A percentile compares a stretch with the other conserved stretches of the same genome.
Conservation (phyloP, 2,329 filamentous ascomycete species). For the Neopestalotiopsis sp. region DNA sequence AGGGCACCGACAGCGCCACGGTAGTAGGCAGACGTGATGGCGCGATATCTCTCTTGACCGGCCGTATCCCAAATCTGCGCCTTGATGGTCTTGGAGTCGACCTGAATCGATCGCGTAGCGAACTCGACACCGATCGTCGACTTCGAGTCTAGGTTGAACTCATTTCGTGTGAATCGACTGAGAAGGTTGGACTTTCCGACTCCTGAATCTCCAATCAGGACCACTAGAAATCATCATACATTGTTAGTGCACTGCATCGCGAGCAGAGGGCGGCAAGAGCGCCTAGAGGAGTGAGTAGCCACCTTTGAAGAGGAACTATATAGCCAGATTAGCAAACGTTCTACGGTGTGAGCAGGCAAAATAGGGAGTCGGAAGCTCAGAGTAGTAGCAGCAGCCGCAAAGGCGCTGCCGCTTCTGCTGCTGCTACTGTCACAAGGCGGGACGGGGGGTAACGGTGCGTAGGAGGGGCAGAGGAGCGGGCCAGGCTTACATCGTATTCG, state of each 20-base stretch:
- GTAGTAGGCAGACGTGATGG: slow-evolving; percentile 99
- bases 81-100: slow-evolving; percentile 99
- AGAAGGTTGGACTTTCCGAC: slow-evolving; percentile 99
- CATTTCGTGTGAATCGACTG: slow-evolving; percentile 98
- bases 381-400: background rate
- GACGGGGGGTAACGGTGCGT: slow-evolving; percentile 25
- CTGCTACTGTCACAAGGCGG: slow-evolving; percentile 20
- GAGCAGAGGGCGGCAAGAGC: slow-evolving; percentile 24
- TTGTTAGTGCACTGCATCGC: slow-evolving; percentile 37
- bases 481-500: slow-evolving; percentile 92
- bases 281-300: slow-evolving; percentile 36
- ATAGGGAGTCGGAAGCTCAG: slow-evolving; percentile 19
- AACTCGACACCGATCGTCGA: slow-evolving; percentile 99
- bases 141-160: slow-evolving; percentile 99
- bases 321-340: slow-evolving; percentile 38
- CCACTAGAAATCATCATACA: slow-evolving; percentile 64
- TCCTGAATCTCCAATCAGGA: slow-evolving; percentile 98
- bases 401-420: background rate
- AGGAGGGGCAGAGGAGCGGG: slow-evolving; percentile 31
- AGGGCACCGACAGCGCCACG: slow-evolving; percentile 95
- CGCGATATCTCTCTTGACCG: slow-evolving; percentile 97
- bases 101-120: slow-evolving; percentile 96
- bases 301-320: slow-evolving; percentile 99
- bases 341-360: slow-evolving; percentile 26
- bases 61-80: slow-evolving; percentile 99